phyloP scores from a whole-genome alignment of 306 rosid genomes.

The Cucurbita pepo region DNA sequence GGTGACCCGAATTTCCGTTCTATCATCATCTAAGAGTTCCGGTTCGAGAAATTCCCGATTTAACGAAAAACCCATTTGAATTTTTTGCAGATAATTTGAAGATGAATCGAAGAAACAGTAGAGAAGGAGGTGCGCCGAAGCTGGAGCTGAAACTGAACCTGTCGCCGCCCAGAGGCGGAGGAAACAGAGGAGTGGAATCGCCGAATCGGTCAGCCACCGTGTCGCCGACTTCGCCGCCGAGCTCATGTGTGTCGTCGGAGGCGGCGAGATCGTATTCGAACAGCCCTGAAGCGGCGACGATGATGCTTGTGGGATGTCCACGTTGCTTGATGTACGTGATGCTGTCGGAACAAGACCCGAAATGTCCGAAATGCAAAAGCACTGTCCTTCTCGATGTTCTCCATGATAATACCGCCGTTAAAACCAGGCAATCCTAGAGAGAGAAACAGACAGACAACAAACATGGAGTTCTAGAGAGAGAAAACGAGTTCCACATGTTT shows the following conservation, averaged over 20 bases:
- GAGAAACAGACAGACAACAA: background rate
- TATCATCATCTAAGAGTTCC: background rate
- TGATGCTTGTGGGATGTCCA: slow-evolving; percentile 81
- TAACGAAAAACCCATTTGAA: background rate
- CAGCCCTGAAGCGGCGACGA: slow-evolving; percentile 59
- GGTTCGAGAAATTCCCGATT: background rate
- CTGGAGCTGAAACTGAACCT: slow-evolving; percentile 76
- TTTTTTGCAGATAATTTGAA: background rate
- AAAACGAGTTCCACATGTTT: background rate
- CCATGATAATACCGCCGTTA: slow-evolving; percentile 26
- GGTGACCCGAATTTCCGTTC: background rate
- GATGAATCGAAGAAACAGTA: slow-evolving; percentile 48
- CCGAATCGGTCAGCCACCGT: slow-evolving; percentile 42
- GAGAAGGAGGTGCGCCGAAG: slow-evolving; percentile 37
- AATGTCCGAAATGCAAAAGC: slow-evolving; percentile 91
- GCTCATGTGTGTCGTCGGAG: slow-evolving; percentile 77
- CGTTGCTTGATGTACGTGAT: slow-evolving; percentile 86
- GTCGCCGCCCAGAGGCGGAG: slow-evolving; percentile 58
- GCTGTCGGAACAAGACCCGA: slow-evolving; percentile 65
- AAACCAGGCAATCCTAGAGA: slow-evolving; percentile 24
- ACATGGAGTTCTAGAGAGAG: background rate
- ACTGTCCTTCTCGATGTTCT: slow-evolving; percentile 70
- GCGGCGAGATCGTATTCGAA: slow-evolving; percentile 37
- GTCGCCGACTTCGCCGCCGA: slow-evolving; percentile 65
- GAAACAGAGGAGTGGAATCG: slow-evolving; percentile 25